These are phyloP conservation scores for Phytophthora uliginosa DNA, from an alignment of 352 stramenopile genomes.

Conservation along the genomic window DNA sequence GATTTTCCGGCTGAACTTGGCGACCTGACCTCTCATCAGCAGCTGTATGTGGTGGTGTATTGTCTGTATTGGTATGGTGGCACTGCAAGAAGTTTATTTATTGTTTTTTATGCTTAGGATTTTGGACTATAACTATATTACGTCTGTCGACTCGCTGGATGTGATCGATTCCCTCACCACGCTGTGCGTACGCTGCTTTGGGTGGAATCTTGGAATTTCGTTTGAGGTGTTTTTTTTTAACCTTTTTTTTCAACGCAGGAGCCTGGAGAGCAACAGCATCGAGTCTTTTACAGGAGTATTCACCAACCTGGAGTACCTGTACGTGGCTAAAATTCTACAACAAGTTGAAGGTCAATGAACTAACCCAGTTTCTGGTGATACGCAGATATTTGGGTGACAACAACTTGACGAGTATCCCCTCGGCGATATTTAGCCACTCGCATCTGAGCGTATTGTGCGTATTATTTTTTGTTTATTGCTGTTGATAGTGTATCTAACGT, in stretches of 20 bases:
- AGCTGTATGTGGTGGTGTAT: slow-evolving; percentile 23
- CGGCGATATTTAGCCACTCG: slow-evolving; percentile 52
- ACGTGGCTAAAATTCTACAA: slow-evolving; percentile 1
- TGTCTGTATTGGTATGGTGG: not conserved
- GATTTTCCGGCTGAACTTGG: slow-evolving; percentile 33
- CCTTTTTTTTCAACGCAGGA: slow-evolving; percentile 23
- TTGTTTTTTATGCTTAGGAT: slow-evolving; percentile 18
- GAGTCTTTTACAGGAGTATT: slow-evolving; percentile 62
- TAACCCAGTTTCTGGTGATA: not conserved
- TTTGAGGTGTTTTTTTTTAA: not conserved
- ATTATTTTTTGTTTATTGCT: not conserved
- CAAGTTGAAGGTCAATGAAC: not conserved
- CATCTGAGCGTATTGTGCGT: slow-evolving; percentile 52
- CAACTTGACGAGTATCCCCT: slow-evolving; percentile 54
- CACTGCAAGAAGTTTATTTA: not conserved
- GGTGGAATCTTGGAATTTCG: not conserved
- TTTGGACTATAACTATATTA: slow-evolving; percentile 46
- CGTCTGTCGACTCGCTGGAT: slow-evolving; percentile 25
- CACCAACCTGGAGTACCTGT: slow-evolving; percentile 55
- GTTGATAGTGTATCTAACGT: not conserved
- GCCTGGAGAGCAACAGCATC: slow-evolving; percentile 71
- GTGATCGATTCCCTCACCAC: slow-evolving; percentile 33
- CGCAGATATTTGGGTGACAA: slow-evolving; percentile 55
- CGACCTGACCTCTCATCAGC: slow-evolving; percentile 20
- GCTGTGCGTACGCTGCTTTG: slow-evolving; percentile 21